Evolutionary conservation across 176 grass and related monocot genomes (phyloP), one percentile per base, ranked within the genome.

Genomic region (Puccinellia tenuiflora): DNA sequence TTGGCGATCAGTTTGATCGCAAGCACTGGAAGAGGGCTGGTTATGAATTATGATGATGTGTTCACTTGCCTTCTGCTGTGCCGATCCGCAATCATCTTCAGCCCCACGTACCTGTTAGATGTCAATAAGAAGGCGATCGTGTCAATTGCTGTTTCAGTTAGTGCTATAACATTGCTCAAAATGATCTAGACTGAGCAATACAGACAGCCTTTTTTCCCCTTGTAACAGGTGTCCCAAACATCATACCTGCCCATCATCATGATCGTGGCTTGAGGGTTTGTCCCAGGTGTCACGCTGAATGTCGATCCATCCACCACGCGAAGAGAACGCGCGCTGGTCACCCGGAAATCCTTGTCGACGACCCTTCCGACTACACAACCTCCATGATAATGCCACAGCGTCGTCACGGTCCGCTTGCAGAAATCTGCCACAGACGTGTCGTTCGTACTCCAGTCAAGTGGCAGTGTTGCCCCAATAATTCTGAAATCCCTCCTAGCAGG

Each of bases 241-340:
- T n/a, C 79, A 37, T 94, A 97, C 94, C 94, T 92, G 90, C 94
- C 92, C 90, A 94, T 97, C 90, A 97, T 97, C 94, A 97, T 84
- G 45, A 97, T 33, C 28, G 92, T 94, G 69, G 94, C 94, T 77
- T 97, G 94, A 28, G 94, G 94, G 63, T 97, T 97, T 40, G 94
- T 97, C 34, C 94, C 94, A 16, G 92, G 94, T 15, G 94, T 94
- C 53, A 90, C 86, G 5, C 48, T 80, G 79, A 97, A 80, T 21
- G 85, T 91, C 12, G 92, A 94, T 25, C 90, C 92, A 51, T 97
- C 94, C 59, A 97, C 92, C 88, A 94, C 90, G 21, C 94, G 88
- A 20, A 97, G 92, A 2, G 85, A 75, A 0, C 16, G 82, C 1
- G 74, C 39, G 12, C 94, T 78, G 12, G 81, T 87, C 11, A 97